Evolutionary conservation across 2,329 filamentous ascomycete species (phyloP), one percentile per base, ranked within the genome.

Genomic region (Trichothecium roseum): DNA sequence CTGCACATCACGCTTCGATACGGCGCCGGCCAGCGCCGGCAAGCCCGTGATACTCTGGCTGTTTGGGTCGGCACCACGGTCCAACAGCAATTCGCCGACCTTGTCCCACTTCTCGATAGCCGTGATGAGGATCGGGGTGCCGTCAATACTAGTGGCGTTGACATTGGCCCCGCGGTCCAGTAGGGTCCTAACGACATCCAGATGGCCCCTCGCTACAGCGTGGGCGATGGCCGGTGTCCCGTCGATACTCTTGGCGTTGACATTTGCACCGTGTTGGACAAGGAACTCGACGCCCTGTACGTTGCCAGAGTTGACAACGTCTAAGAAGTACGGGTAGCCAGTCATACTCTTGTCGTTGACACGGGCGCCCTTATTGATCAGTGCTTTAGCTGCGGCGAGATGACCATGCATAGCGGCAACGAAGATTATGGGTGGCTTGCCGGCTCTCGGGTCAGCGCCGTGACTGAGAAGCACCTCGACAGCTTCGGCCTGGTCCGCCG

Each of bases 141-240:
- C 55, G 2, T 44, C 50, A 7, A 54, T 36, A 18, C 58, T 53
- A 4, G 37, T 45, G 1, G 50, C 43, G 10, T 51, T 53, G 1
- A 49, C 36, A 5, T 53, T 48, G n/a, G 64, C 64, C 6, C 63
- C 63, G 18, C 44, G 45, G 9, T 50, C 42, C 15, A 60, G 37
- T 3, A 60, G 44, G 8, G 59, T 30, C n/a, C 44, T 37, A 0
- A 46, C 49, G 3, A 57, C 40, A 4, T 52, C 52, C 10, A 45
- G 7, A 4, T 54, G 46, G 0, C 45, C 47, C 30, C 51, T 52
- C 27, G 45, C 46, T 2, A 53, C 42, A 9, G 48, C 52, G 4
- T 48, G 43, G 0, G 49, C 48, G n/a, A 60, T 45, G 8, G 52
- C 40, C 0, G 47, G 46, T 9, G 48, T 38, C 8, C 55, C 55